A percentile compares a stretch with the other conserved stretches of the same genome.
Evolutionary conservation across 129 eudicot genomes (phyloP).

Genomic region (Lonicera japonica): DNA sequence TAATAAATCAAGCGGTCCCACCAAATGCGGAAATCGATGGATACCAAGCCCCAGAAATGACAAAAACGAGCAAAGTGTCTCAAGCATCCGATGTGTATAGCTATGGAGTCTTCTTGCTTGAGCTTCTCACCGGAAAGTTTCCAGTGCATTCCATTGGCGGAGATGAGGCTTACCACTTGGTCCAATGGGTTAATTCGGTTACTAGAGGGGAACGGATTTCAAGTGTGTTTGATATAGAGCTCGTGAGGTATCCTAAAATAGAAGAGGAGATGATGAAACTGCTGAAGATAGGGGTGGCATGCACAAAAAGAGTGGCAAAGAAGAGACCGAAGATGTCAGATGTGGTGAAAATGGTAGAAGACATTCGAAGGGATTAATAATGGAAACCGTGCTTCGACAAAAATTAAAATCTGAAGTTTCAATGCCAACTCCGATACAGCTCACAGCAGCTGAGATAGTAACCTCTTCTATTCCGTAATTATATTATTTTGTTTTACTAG

Average conservation of each 20-base stretch:
- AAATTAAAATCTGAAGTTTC: conserved; percentile 41
- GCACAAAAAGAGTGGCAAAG: conserved; percentile 52
- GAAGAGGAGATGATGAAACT: conserved; percentile 89
- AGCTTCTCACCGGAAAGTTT: conserved; percentile 80
- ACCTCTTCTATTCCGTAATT: conserved; percentile 34
- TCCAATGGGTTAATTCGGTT: conserved; percentile 70
- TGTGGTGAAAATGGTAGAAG: no score
- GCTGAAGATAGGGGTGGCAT: conserved; percentile 81
- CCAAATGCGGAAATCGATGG: no score
- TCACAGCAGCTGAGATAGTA: conserved; percentile 43
- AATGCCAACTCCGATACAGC: no score
- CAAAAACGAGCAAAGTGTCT: no score
- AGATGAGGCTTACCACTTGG: conserved; percentile 68
- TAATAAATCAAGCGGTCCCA: no score
- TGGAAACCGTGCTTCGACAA: conserved; percentile 23
- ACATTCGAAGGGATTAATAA: conserved; percentile 28
- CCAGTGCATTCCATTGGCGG: conserved; percentile 58
- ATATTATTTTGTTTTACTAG: conserved; percentile 10
- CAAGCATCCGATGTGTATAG: conserved; percentile 81
- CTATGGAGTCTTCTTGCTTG: conserved; percentile 72
- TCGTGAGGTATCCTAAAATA: conserved; percentile 64
- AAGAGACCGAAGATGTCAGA: no score
- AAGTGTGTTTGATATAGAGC: conserved; percentile 80
- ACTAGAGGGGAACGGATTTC: conserved; percentile 94
- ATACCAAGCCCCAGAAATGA: no score